Base-by-base conservation (phyloP, 257 asterid genomes). In the Ajuga chamaepitys region DNA sequence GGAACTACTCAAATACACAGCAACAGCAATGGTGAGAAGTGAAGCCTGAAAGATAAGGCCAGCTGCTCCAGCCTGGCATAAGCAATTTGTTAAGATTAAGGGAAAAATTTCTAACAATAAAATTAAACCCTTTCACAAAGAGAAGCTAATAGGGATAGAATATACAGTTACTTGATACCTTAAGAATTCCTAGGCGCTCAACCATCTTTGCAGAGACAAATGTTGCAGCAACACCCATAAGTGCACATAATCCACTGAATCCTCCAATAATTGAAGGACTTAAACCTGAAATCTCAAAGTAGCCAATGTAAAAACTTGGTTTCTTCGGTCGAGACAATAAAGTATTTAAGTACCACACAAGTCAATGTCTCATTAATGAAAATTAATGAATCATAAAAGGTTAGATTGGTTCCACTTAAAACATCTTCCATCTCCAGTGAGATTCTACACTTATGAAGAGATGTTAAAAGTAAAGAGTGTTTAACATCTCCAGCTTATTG, bases 51-150 rank as follows among this genome's bases (percentile, higher is more conserved):
- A 71, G 58, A 94, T 75, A 64, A 90, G 83, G 62, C 96, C 97
- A 79, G 87, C 96, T 58, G 99, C 97, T 75, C 99, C 99, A 74
- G 99, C 96, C 99, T 94, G 78, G 80, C 53, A 75, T 61, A 32
- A 70, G 62, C 62, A 66, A 68, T 57, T 53, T 58, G 12, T 18
- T 35, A 70, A 71, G 64, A 58, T 62, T 58, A 35, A 32, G 53
- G 64, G 58, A 24, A 17, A 67, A 57, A 48, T 35, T 35, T 3
- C 14, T 34, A 34, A 22, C n/a, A 44, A 1, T 9, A 69, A 62
- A 17, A 22, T 50, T 40, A 48, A 42, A 14, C 58, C 30, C 40
- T 45, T 58, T 17, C 10, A 58, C 9, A 16, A 45, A 70, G 51
- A 35, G 40, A 57, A 58, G 50, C 20, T 34, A 32, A 48, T 28